Percentiles rank a stretch among this genome's conserved stretches.
phyloP scores from a whole-genome alignment of 2,329 filamentous ascomycete species.

The Xylariaceae sp. region DNA sequence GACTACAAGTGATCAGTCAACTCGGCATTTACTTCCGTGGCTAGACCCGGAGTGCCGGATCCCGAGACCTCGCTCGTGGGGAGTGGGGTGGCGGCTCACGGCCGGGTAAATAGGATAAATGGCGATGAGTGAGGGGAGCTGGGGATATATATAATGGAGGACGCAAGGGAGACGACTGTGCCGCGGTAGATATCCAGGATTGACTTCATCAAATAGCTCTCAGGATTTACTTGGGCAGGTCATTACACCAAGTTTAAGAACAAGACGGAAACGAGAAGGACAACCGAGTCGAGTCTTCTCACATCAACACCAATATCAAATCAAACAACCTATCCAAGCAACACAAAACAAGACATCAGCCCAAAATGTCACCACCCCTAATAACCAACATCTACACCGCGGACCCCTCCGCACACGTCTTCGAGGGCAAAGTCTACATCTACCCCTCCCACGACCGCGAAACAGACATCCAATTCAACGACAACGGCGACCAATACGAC shows the following conservation, averaged over 20 bases:
- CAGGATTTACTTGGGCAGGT: too few species aligned
- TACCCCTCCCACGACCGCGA: slow-evolving; percentile 78
- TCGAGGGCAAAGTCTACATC: slow-evolving; percentile 69
- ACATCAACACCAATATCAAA: background rate
- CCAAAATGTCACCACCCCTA: slow-evolving; percentile 52
- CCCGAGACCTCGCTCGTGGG: slow-evolving; percentile 1
- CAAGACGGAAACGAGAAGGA: background rate
- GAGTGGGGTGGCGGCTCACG: slow-evolving; percentile 14
- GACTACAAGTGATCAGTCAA: background rate
- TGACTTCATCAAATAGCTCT: background rate
- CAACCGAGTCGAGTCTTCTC: background rate
- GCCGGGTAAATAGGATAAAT: slow-evolving; percentile 38
- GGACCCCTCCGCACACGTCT: slow-evolving; percentile 75
- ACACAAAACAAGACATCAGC: background rate
- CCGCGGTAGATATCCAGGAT: background rate
- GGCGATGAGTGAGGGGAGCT: slow-evolving; percentile 7
- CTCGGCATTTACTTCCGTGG: background rate
- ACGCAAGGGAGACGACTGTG: too few species aligned
- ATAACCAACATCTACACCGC: slow-evolving; percentile 74
- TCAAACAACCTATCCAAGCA: background rate
- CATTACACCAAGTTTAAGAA: background rate
- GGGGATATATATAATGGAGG: slow-evolving; percentile 1
- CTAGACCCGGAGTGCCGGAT: background rate
- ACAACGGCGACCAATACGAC: slow-evolving; percentile 81
- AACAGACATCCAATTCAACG: slow-evolving; percentile 69